These are phyloP conservation scores for Pontederia paniculata DNA, from an alignment of 176 grass and related monocot genomes.

Conservation along the genomic window DNA sequence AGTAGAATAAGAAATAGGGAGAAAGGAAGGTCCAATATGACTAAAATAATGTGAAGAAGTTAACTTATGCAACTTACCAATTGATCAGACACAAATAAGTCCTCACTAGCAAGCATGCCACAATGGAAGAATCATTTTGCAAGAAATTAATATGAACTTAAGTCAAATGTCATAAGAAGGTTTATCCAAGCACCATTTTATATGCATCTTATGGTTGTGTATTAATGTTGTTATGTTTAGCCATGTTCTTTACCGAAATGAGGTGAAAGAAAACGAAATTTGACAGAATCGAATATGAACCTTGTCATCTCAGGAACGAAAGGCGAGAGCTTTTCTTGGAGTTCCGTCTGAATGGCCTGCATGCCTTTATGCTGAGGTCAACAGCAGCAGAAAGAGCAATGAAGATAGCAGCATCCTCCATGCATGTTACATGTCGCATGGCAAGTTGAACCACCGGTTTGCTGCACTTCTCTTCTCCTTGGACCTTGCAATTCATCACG, in stretches of 20 bases:
- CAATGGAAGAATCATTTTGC: too few species aligned
- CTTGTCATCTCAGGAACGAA: slow-evolving; percentile 22
- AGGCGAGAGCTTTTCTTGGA: slow-evolving; percentile 25
- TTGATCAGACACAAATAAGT: too few species aligned
- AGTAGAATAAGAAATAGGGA: too few species aligned
- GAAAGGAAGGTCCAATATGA: too few species aligned
- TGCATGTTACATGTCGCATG: slow-evolving; percentile 45
- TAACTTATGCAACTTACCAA: too few species aligned
- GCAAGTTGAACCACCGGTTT: slow-evolving; percentile 61
- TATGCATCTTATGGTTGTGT: too few species aligned
- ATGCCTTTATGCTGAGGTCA: slow-evolving; percentile 89
- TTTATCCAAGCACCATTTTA: too few species aligned
- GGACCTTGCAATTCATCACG: slow-evolving; percentile 73
- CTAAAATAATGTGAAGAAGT: too few species aligned
- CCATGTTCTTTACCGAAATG: background rate
- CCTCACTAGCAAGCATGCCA: too few species aligned
- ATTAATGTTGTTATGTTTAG: too few species aligned
- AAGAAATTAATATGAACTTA: too few species aligned
- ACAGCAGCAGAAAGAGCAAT: slow-evolving; percentile 73
- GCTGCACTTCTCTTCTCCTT: slow-evolving; percentile 48
- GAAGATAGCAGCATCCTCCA: slow-evolving; percentile 87
- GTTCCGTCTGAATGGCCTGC: slow-evolving; percentile 60
- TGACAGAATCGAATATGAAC: background rate
- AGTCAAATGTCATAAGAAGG: too few species aligned
- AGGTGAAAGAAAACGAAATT: slow-evolving; percentile 1